These are phyloP conservation scores for Hyphodiscus hymeniophilus DNA, from an alignment of 495 filamentous ascomycete species.

Conservation along the genomic window DNA sequence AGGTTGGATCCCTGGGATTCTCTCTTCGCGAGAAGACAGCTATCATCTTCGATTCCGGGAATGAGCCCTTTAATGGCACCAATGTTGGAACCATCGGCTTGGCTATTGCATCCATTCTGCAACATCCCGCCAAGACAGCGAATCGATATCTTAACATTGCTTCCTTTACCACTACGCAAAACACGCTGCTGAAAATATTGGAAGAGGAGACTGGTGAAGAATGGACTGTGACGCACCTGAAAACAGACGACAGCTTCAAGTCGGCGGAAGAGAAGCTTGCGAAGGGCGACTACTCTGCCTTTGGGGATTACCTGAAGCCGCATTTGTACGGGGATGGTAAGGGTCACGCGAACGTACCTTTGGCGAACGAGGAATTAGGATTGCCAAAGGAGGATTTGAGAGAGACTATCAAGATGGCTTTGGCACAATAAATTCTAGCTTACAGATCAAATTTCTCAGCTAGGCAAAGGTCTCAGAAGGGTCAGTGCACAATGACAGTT, in stretches of 20 bases:
- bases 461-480: too few relatives aligned
- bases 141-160: slow-evolving; percentile 32
- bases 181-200: slow-evolving; percentile 37
- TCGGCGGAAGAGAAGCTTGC: slow-evolving; percentile 32
- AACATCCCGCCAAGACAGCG: slow-evolving; percentile 32
- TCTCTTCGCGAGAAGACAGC: slow-evolving; percentile 24
- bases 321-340: slow-evolving; percentile 42
- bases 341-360: slow-evolving; percentile 29
- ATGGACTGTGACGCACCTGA: slow-evolving; percentile 47
- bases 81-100: slow-evolving; percentile 37
- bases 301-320: slow-evolving; percentile 43
- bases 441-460: too few relatives aligned
- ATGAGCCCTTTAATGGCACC: slow-evolving; percentile 24
- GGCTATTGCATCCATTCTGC: slow-evolving; percentile 31
- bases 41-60: slow-evolving; percentile 30
- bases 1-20: slow-evolving; percentile 25
- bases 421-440: too few relatives aligned
- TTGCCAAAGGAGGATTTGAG: slow-evolving; percentile 54
- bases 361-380: slow-evolving; percentile 42
- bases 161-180: slow-evolving; percentile 37
- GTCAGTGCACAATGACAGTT: too few relatives aligned
- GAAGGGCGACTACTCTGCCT: slow-evolving; percentile 36
- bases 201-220: slow-evolving; percentile 44
- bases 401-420: slow-evolving; percentile 25
- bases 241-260: slow-evolving; percentile 32